Conservation (phyloP, 352 stramenopile species). For the Phytopythium montanum region DNA sequence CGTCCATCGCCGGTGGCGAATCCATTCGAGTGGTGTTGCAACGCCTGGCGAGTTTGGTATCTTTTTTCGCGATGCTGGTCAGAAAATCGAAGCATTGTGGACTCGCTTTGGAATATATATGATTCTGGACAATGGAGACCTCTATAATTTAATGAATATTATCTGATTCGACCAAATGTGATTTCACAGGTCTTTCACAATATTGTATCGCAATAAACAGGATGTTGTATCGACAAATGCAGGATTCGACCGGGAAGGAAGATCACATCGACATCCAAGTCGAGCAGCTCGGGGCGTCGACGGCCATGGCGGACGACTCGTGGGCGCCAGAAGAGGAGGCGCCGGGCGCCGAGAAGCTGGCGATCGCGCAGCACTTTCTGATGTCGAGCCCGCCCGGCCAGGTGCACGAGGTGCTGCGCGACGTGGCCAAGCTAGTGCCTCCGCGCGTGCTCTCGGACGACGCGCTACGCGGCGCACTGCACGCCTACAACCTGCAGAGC, state of each 20-base stretch:
- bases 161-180: no score
- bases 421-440: conserved; percentile 84
- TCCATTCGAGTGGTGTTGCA: neutral
- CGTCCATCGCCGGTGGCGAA: neutral
- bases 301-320: conserved; percentile 61
- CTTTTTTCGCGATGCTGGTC: neutral
- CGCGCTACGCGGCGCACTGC: conserved; percentile 62
- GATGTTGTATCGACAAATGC: no score
- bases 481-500: conserved; percentile 80
- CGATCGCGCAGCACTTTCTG: conserved; percentile 87
- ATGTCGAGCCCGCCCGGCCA: conserved; percentile 88
- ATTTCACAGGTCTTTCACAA: neutral
- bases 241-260: neutral
- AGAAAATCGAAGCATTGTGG: conserved; percentile 6
- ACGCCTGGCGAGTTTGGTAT: neutral
- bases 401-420: conserved; percentile 82
- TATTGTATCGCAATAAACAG: neutral
- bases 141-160: neutral
- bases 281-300: neutral
- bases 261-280: neutral
- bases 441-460: conserved; percentile 62
- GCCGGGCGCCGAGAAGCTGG: conserved; percentile 86
- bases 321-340: conserved; percentile 49
- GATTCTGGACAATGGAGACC: neutral
- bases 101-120: no score